Evolutionary conservation across 108 stramenopile species (phyloP), one percentile per base, ranked within the genome.

Genomic region (Cyclotella atomus): DNA sequence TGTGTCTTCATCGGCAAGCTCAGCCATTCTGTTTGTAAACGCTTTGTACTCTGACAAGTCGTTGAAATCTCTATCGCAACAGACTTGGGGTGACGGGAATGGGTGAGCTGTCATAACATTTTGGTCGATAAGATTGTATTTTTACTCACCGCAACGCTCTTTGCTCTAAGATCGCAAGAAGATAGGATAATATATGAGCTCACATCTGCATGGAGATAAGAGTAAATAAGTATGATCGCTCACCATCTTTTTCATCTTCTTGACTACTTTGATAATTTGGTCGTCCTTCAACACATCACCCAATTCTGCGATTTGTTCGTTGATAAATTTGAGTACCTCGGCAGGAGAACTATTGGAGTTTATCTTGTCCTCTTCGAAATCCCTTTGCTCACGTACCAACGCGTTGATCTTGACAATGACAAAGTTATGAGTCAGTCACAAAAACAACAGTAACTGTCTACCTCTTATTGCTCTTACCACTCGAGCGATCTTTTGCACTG

Each of bases 221-320:
- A 7, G n/a, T 16, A 25, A 10, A 8, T 17, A 34, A 32, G 17
- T 2, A 25, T 25, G 0, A 25, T 59, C 19, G 49, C 64, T 83
- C 54, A 83, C 83, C 82, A 87, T 54, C 41, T 81, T 89, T 47
- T 83, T 89, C 46, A 92, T 59, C 34, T 66, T 62, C 57, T 81
- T 84, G 0, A 91, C 63, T 21, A 89, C 68, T 52, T 73, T 82
- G 16, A 44, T 36, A 8, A 89, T 57, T n/a, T 73, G 64, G 15
- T 87, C 85, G 20, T 64, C 54, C 57, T 73, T 32, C 29, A 70
- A 60, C 70, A 81, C 20, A 60, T 24, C 14, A 69, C 44, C 21
- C 45, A 64, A 9, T 65, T 59, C 59, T 65, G 34, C 59, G 15
- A 85, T 63, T 54, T 66, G 55, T 24, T 53, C 23, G 12, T 49